phyloP scores from a whole-genome alignment of 1,139 yeast species.

The Pichia sp. region DNA sequence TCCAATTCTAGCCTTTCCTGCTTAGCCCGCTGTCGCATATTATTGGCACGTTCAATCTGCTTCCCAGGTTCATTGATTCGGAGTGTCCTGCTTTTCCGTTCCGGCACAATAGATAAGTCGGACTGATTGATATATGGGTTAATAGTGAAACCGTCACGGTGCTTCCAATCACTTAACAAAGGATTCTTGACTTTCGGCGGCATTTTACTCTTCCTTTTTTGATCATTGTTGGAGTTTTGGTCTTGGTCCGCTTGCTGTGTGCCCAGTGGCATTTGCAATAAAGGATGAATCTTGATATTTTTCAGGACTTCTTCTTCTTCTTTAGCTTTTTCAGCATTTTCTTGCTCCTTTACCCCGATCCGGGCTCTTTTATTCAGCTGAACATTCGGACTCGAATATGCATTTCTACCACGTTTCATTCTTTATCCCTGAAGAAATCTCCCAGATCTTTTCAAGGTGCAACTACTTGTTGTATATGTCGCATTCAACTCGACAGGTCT shows the following conservation, averaged over 20 bases:
- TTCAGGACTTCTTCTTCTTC: constrained; percentile 18
- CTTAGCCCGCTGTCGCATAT: constrained; percentile 42
- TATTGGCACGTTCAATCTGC: constrained; percentile 59
- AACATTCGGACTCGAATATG: not conserved
- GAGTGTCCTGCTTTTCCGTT: constrained; percentile 37
- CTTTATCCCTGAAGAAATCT: not conserved
- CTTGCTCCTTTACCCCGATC: constrained; percentile 8
- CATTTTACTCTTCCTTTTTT: not conserved
- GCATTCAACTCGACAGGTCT: too few species aligned
- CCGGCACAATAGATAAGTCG: constrained; percentile 20
- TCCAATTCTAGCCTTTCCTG: constrained; percentile 32
- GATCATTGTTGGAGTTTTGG: not conserved
- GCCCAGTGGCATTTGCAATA: constrained; percentile 34
- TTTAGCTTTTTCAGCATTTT: constrained; percentile 14
- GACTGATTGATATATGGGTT: constrained; percentile 62
- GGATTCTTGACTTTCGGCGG: constrained; percentile 14
- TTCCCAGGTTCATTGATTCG: constrained; percentile 56
- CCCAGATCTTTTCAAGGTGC: too few species aligned
- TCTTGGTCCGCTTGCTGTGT: not conserved
- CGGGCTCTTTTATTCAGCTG: not conserved
- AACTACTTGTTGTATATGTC: too few species aligned
- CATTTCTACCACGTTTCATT: not conserved
- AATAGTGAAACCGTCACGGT: constrained; percentile 37
- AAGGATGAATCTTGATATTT: constrained; percentile 57
- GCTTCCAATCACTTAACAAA: constrained; percentile 26